Evolutionary conservation across 208 protist genomes (phyloP), one percentile per base, ranked within the genome.

Genomic region (Leishmania mexicana): DNA sequence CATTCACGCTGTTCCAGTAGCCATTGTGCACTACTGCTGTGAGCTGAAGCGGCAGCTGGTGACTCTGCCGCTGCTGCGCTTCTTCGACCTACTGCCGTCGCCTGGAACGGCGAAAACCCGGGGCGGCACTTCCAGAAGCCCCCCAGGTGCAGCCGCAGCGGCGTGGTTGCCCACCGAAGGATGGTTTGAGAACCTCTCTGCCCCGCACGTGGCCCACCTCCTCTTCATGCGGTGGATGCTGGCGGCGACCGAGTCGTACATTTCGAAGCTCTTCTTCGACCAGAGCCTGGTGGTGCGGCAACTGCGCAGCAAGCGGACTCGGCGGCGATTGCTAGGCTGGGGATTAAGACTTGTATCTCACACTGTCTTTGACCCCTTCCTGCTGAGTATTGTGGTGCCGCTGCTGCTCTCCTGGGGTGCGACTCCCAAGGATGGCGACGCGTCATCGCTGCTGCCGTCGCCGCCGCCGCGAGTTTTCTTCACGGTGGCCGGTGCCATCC

Each of bases 231-330:
- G 91, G 68, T 78, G 83, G 67, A 51, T 92, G 60, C 76, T 94
- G 67, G 47, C 78, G 38, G 73, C 83, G 42, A 58, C 80, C 0
- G 84, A 85, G 75, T 78, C 76, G 38, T 96, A 95, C 85, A n/a
- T 95, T 19, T 79, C 90, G 60, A 89, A 94, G 74, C 62, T 81
- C 21, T 71, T 93, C 60, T 91, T 95, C 2, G 92, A 96, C 68
- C 88, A 85, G 54, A 94, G 85, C n/a, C 70, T 97, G 19, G 92
- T 95, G 53, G 88, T 93, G 65, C 87, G 87, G n/a, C 79, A 85
- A 49, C 84, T 97, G 45, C 91, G 94, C 71, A 97, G 94, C 76
- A 84, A 84, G 38, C 83, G 88, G 17, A 73, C 80, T n/a, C 87
- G 78, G 68, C 90, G 91, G 24, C 87, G 87, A 3, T 47, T 87